Base-by-base conservation (phyloP, 352 stramenopile genomes). In the Pythium myriotylum region DNA sequence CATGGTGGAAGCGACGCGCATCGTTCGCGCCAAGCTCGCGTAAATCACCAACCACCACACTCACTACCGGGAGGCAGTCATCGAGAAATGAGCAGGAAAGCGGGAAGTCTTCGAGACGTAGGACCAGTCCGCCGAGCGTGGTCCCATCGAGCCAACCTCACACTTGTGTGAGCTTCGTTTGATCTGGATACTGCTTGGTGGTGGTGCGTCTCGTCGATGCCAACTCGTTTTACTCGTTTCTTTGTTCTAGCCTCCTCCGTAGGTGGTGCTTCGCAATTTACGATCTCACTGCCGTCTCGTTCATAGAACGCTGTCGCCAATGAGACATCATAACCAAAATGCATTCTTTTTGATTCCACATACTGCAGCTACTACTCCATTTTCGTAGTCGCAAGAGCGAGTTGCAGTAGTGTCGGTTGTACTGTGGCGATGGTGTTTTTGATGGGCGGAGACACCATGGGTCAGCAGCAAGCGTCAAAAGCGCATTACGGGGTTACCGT, bases 1-100 rank as follows among this genome's bases (percentile, higher is more conserved):
- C 79, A 96, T 96, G 84, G 89, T 97, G 23, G 81, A 89, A 55
- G 89, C 88, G 45, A 91, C 84, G 26, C 72, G 65, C 26, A 74
- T 88, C 66, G 84, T 93, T 23, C 82, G 84, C 58, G 84, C 81
- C 58, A 73, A 73, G 49, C 72, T 91, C 22, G 27, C 60, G 53
- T 68, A 68, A 62, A 47, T 40, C n/a, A 40, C 20, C 20, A 16
- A 59, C 16, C 10, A 59, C 29, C 46, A 24, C 84, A 51, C 39
- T 2, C 43, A 12, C 49, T 20, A 35, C 29, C 29, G 29, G 1
- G 19, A 4, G 29, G 45, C 49, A 19, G 49, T 45, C 7, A 43
- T n/a, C 20, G 33, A 47, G 35, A 56, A 16, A 43, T 43, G 29
- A 35, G 29, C 29, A 35, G 29, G 29, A 35, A 5, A 10, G 29